Conservation (phyloP, 1,139 yeast genomes). For the Scheffersomyces illinoinensis region DNA sequence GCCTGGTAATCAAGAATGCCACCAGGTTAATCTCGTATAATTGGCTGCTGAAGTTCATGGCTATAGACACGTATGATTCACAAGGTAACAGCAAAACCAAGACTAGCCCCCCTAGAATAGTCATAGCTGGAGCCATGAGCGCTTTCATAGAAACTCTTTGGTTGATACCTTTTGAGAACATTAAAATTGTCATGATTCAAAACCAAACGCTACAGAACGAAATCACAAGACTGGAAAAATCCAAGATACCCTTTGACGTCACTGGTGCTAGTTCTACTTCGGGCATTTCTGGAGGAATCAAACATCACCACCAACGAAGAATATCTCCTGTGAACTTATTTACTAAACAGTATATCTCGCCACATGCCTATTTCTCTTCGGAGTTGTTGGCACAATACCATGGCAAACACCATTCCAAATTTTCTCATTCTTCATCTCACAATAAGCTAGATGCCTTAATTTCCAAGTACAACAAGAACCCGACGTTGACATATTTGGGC, state of each 20-base stretch:
- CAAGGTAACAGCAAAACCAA: constrained; percentile 36
- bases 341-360: constrained; percentile 42
- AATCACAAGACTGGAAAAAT: constrained; percentile 20
- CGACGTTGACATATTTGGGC: constrained; percentile 54
- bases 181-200: constrained; percentile 85
- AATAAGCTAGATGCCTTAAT: constrained; percentile 29
- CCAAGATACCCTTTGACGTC: constrained; percentile 23
- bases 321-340: constrained; percentile 26
- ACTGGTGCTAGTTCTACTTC: constrained; percentile 11
- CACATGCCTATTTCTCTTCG: constrained; percentile 43
- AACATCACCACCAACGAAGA: constrained; percentile 21
- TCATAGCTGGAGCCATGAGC: constrained; percentile 84
- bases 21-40: constrained; percentile 76
- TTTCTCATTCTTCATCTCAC: constrained; percentile 17
- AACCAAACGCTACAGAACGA: constrained; percentile 47
- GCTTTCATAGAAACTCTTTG: constrained; percentile 80
- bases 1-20: constrained; percentile 71
- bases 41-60: constrained; percentile 75
- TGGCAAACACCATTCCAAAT: constrained; percentile 25
- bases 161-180: constrained; percentile 88
- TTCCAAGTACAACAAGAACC: constrained; percentile 48
- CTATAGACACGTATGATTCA: constrained; percentile 43
- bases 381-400: constrained; percentile 34
- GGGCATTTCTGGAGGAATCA: neutral
- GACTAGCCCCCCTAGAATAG: constrained; percentile 69